These are phyloP conservation scores for Ceratocystis eucalypticola DNA, from an alignment of 2,329 filamentous ascomycete species.

Conservation along the genomic window DNA sequence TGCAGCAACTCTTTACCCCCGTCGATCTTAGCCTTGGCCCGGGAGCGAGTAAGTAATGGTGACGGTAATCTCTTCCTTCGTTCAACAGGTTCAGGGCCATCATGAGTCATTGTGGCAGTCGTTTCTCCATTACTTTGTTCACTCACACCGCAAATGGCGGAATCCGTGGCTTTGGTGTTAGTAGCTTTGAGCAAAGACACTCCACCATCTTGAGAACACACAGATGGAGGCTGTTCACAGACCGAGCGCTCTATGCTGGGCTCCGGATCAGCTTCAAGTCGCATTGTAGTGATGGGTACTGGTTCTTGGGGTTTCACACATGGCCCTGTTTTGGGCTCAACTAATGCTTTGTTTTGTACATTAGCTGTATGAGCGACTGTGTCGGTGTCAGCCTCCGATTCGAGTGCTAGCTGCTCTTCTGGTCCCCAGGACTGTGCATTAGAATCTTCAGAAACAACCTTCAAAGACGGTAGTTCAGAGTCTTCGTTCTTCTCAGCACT, in stretches of 20 bases:
- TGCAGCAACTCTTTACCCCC: neutral
- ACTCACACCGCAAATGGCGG: neutral
- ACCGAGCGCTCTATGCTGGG: neutral
- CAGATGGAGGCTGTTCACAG: neutral
- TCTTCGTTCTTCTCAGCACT: conserved; percentile 15
- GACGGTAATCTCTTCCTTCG: neutral
- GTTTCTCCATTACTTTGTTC: neutral
- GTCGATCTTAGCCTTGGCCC: conserved; percentile 2
- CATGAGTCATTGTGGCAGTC: neutral
- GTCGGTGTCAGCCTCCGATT: conserved; percentile 8
- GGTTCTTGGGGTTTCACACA: neutral
- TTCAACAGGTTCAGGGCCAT: neutral
- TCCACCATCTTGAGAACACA: neutral
- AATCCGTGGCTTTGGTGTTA: neutral
- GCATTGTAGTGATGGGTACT: neutral
- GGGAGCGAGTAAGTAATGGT: conserved; percentile 13
- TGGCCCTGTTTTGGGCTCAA: neutral
- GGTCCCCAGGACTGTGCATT: conserved; percentile 12
- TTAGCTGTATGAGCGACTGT: neutral
- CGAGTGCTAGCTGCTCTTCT: conserved; percentile 17
- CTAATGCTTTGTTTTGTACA: neutral
- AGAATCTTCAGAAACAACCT: neutral
- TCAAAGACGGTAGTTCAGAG: conserved; percentile 2
- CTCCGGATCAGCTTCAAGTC: neutral
- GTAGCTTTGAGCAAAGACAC: neutral